phyloP scores from a whole-genome alignment of 2,329 filamentous ascomycete species.

The Emmonsiellopsis sp. region DNA sequence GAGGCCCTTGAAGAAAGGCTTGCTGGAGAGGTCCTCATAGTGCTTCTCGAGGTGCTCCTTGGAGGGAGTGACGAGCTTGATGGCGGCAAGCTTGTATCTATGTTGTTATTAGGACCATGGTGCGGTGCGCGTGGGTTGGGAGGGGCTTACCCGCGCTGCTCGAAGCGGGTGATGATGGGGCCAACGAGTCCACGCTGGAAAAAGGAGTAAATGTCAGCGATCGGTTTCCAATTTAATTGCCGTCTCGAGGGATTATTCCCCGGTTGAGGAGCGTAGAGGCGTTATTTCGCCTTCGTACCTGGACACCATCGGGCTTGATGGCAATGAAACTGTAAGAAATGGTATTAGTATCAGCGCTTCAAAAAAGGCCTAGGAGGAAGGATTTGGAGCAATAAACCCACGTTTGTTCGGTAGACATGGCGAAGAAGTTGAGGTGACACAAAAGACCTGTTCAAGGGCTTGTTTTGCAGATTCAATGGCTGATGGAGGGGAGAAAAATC shows the following conservation, averaged over 20 bases:
- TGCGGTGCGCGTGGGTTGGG: not conserved
- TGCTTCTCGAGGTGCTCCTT: constrained; percentile 97
- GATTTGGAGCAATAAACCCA: constrained; percentile 40
- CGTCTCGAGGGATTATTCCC: not conserved
- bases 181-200: constrained; percentile 87
- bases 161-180: constrained; percentile 96
- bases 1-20: constrained; percentile 95
- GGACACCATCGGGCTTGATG: constrained; percentile 99
- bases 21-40: constrained; percentile 84
- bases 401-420: constrained; percentile 80
- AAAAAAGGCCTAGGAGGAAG: constrained; percentile 8
- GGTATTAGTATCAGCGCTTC: constrained; percentile 5
- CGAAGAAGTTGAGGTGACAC: constrained; percentile 32
- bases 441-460: constrained; percentile 23
- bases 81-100: constrained; percentile 95
- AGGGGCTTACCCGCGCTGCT: constrained; percentile 71
- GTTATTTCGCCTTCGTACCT: constrained; percentile 51
- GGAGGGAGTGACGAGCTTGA: constrained; percentile 85
- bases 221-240: not conserved
- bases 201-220: constrained; percentile 16
- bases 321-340: constrained; percentile 77
- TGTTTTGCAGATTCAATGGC: constrained; percentile 17
- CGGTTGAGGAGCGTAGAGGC: not conserved
- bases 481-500: constrained; percentile 17
- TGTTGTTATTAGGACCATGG: constrained; percentile 7